Percentiles rank a stretch among this genome's conserved stretches.
Conservation (phyloP, 2,329 filamentous ascomycete species). For the Nigrospora sphaerica region DNA sequence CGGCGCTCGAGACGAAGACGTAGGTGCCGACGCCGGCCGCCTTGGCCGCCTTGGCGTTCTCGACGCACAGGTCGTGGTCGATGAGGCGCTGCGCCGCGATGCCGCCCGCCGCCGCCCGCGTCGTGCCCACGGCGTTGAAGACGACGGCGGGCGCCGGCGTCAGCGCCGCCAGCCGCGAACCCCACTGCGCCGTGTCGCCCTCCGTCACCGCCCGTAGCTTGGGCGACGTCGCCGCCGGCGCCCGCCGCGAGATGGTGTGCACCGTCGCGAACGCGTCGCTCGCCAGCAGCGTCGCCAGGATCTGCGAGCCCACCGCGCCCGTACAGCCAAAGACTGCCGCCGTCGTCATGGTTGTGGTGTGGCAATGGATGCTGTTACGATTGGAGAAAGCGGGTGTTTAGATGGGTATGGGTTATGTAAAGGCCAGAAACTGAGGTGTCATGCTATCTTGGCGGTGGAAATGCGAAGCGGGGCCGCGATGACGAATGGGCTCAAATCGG, state of each 20-base stretch:
- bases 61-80: slow-evolving; percentile 80
- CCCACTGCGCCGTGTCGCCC: slow-evolving; percentile 64
- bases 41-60: slow-evolving; percentile 69
- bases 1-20: slow-evolving; percentile 63
- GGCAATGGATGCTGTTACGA: too few relatives aligned
- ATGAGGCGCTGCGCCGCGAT: slow-evolving; percentile 79
- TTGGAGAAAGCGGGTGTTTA: too few relatives aligned
- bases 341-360: slow-evolving; percentile 31
- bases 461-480: too few relatives aligned
- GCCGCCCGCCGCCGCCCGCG: slow-evolving; percentile 65
- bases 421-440: too few relatives aligned
- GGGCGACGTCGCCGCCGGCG: slow-evolving; percentile 39
- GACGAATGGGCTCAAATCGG: too few relatives aligned
- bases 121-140: slow-evolving; percentile 77
- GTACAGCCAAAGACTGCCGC: slow-evolving; percentile 57
- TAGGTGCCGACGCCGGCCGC: slow-evolving; percentile 65
- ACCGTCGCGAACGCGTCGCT: slow-evolving; percentile 45
- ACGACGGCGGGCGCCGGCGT: slow-evolving; percentile 54
- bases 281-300: slow-evolving; percentile 59
- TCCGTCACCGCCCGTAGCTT: slow-evolving; percentile 63
- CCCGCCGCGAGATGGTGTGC: slow-evolving; percentile 60
- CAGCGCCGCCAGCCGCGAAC: slow-evolving; percentile 47
- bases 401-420: too few relatives aligned
- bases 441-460: too few relatives aligned
- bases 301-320: slow-evolving; percentile 64